Evolutionary conservation across 352 stramenopile species (phyloP).

Genomic region (Pelagophyceae sp.): DNA sequence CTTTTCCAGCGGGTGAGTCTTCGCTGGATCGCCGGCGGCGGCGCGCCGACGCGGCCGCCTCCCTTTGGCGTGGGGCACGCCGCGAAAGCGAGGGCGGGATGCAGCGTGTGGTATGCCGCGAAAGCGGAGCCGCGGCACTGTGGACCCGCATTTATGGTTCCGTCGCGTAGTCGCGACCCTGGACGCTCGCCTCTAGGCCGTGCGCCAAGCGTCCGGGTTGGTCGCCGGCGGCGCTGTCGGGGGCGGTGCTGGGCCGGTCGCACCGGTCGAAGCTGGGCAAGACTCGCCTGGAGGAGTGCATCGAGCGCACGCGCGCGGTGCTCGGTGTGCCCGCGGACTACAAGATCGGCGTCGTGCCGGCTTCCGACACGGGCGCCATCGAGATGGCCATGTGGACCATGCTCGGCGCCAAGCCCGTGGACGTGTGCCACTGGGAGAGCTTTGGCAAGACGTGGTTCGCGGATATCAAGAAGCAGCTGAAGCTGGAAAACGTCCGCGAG

Average conservation of each 20-base stretch:
- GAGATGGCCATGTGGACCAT: constrained; percentile 99
- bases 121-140: too few relatives aligned
- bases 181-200: constrained; percentile 56
- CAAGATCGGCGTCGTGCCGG: constrained; percentile 88
- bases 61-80: too few relatives aligned
- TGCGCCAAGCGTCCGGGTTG: constrained; percentile 98
- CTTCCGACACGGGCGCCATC: constrained; percentile 94
- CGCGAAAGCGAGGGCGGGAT: too few relatives aligned
- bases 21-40: too few relatives aligned
- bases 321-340: constrained; percentile 91
- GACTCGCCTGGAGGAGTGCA: constrained; percentile 64
- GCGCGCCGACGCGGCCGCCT: too few relatives aligned
- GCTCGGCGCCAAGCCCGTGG: constrained; percentile 73
- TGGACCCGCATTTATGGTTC: too few relatives aligned
- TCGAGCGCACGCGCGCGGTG: constrained; percentile 29
- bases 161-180: too few relatives aligned
- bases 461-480: constrained; percentile 85
- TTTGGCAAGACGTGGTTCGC: constrained; percentile 94
- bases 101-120: too few relatives aligned
- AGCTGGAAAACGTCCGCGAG: constrained; percentile 79
- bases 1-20: neutral
- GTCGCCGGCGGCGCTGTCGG: constrained; percentile 70
- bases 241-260: constrained; percentile 75
- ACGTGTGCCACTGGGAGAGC: constrained; percentile 89
- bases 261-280: constrained; percentile 89